phyloP scores from a whole-genome alignment of 257 asterid genomes.

The Solanum pinnatisectum region DNA sequence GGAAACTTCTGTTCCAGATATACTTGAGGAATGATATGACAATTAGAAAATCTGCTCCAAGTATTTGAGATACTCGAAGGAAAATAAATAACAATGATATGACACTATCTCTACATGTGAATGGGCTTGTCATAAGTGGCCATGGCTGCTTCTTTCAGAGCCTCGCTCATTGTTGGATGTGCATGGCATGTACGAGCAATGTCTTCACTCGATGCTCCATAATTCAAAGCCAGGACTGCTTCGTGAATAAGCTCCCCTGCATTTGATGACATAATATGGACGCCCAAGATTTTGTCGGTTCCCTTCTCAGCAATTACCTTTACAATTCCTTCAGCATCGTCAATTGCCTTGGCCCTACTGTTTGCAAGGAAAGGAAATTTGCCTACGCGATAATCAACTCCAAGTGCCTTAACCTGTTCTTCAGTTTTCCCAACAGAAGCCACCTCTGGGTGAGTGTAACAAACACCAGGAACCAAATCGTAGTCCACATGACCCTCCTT shows the following conservation, averaged over 20 bases:
- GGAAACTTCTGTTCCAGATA: background rate
- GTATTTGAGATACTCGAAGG: constrained; percentile 5
- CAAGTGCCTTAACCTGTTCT: constrained; percentile 84
- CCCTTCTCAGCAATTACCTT: constrained; percentile 90
- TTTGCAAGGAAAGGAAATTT: constrained; percentile 91
- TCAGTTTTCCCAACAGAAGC: constrained; percentile 94
- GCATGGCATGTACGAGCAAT: constrained; percentile 98
- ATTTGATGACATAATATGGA: constrained; percentile 86
- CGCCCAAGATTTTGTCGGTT: constrained; percentile 86
- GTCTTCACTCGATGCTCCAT: constrained; percentile 97
- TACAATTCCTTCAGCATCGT: constrained; percentile 91
- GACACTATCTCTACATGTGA: constrained; percentile 49
- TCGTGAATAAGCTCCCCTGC: constrained; percentile 99
- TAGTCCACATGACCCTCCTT: constrained; percentile 94
- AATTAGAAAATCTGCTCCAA: background rate
- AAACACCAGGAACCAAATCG: constrained; percentile 90
- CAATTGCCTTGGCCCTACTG: constrained; percentile 98
- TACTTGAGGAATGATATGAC: background rate
- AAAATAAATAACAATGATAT: constrained; percentile 1
- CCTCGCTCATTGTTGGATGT: constrained; percentile 99
- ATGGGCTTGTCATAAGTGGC: constrained; percentile 96
- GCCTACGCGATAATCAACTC: constrained; percentile 74
- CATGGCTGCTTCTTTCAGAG: constrained; percentile 98
- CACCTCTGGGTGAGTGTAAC: constrained; percentile 98
- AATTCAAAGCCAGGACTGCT: constrained; percentile 80